Conservation (phyloP, 2,329 filamentous ascomycete species). For the Cladophialophora carrionii region DNA sequence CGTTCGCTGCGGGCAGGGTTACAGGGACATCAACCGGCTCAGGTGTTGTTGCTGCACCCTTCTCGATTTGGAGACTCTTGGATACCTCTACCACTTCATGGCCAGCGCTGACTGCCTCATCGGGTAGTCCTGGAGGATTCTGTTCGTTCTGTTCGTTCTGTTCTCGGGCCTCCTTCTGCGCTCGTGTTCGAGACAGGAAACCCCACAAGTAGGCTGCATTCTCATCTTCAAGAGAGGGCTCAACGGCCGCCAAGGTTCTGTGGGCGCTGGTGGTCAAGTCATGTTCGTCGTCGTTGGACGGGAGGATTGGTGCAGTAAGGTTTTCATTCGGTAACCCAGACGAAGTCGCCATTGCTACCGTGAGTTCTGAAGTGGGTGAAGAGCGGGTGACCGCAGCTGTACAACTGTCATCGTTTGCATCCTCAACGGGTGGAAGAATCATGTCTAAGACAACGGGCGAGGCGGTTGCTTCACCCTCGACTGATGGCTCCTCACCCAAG, state of each 20-base stretch:
- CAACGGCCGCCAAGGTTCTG: neutral
- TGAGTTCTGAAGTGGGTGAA: neutral
- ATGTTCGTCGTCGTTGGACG: neutral
- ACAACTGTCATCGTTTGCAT: slow-evolving; percentile 3
- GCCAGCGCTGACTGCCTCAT: slow-evolving; percentile 1
- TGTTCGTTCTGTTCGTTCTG: neutral
- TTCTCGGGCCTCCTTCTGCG: slow-evolving; percentile 28
- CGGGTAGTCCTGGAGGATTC: neutral
- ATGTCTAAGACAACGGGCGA: slow-evolving; percentile 18
- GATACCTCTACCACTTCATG: neutral
- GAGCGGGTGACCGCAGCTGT: neutral
- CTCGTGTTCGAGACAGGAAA: slow-evolving; percentile 35
- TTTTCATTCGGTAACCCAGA: neutral
- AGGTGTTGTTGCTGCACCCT: neutral
- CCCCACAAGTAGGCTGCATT: slow-evolving; percentile 38
- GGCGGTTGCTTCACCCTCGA: neutral
- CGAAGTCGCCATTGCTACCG: neutral
- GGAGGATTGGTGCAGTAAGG: neutral
- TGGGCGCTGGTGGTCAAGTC: neutral
- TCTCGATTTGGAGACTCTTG: slow-evolving; percentile 7
- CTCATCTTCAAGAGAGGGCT: slow-evolving; percentile 29
- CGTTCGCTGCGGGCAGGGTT: slow-evolving; percentile 15
- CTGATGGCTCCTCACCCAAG: neutral
- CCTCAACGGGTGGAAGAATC: neutral
- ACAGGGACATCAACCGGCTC: neutral